phyloP scores from a whole-genome alignment of 2,329 filamentous ascomycete genomes.

The Beauveria asiatica region DNA sequence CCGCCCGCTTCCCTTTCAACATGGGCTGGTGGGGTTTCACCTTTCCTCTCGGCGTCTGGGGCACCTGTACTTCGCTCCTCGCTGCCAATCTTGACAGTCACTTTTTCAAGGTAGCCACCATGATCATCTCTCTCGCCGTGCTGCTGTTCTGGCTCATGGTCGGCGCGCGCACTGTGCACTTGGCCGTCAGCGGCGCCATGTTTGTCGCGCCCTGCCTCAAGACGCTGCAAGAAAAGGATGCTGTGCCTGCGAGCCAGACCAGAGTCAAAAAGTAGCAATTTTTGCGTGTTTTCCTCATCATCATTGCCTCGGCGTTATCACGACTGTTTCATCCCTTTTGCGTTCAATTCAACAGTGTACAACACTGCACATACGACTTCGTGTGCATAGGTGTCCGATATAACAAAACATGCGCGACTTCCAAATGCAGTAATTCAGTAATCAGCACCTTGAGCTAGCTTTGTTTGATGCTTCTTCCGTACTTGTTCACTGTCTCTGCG shows the following conservation, averaged over 20 bases:
- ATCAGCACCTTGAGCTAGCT: too few species aligned
- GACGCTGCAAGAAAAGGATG: slow-evolving; percentile 26
- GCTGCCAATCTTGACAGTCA: slow-evolving; percentile 32
- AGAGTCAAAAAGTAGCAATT: slow-evolving; percentile 18
- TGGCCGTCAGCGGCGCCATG: slow-evolving; percentile 32
- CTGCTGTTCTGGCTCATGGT: slow-evolving; percentile 35
- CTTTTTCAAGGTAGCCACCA: slow-evolving; percentile 34
- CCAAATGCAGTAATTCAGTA: too few species aligned
- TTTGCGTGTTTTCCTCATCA: background rate
- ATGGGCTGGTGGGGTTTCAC: slow-evolving; percentile 42
- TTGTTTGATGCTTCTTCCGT: background rate
- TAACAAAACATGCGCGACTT: background rate
- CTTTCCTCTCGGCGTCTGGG: slow-evolving; percentile 37
- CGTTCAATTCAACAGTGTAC: background rate
- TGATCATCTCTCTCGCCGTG: slow-evolving; percentile 33
- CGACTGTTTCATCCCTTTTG: background rate
- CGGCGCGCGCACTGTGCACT: slow-evolving; percentile 27
- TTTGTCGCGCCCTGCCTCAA: slow-evolving; percentile 37
- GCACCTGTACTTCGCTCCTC: slow-evolving; percentile 31
- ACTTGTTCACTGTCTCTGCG: background rate
- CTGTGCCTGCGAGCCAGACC: slow-evolving; percentile 18
- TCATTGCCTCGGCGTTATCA: slow-evolving; percentile 3
- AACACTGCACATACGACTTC: background rate
- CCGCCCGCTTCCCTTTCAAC: slow-evolving; percentile 34
- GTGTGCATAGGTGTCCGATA: background rate